These are phyloP conservation scores for Chrysanthemum seticuspe DNA, from an alignment of 129 eudicot genomes.

Conservation along the genomic window DNA sequence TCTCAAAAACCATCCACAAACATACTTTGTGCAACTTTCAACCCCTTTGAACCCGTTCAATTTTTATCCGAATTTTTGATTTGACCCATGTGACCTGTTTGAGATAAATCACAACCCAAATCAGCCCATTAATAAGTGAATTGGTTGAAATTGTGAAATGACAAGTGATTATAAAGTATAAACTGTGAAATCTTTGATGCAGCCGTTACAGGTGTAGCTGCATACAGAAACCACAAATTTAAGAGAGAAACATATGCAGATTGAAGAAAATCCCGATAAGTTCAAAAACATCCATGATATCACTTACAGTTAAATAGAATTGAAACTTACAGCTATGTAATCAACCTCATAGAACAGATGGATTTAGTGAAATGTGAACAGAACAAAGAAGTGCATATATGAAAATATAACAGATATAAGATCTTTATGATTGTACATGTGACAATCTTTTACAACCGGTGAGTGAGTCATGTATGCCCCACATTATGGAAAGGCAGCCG, in stretches of 20 bases:
- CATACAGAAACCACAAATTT: constrained; percentile 77
- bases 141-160: no score
- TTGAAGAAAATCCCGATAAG: constrained; percentile 36
- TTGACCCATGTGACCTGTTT: no score
- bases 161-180: neutral
- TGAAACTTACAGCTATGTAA: neutral
- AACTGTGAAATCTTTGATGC: constrained; percentile 28
- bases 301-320: constrained; percentile 18
- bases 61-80: no score
- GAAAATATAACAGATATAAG: neutral
- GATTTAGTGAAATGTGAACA: constrained; percentile 1
- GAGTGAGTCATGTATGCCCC: no score
- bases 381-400: constrained; percentile 1
- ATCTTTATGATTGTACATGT: neutral
- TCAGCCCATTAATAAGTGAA: neutral
- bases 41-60: no score
- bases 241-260: constrained; percentile 52
- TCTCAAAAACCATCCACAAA: no score
- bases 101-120: neutral
- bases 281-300: constrained; percentile 35
- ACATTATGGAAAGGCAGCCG: no score
- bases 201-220: constrained; percentile 87
- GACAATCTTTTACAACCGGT: neutral
- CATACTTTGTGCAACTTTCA: no score
- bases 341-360: neutral